Percentiles rank a stretch among this genome's conserved stretches.
These are phyloP conservation scores for Phaeosphaeriaceae sp. DNA, from an alignment of 2,329 filamentous ascomycete genomes.

Conservation along the genomic window DNA sequence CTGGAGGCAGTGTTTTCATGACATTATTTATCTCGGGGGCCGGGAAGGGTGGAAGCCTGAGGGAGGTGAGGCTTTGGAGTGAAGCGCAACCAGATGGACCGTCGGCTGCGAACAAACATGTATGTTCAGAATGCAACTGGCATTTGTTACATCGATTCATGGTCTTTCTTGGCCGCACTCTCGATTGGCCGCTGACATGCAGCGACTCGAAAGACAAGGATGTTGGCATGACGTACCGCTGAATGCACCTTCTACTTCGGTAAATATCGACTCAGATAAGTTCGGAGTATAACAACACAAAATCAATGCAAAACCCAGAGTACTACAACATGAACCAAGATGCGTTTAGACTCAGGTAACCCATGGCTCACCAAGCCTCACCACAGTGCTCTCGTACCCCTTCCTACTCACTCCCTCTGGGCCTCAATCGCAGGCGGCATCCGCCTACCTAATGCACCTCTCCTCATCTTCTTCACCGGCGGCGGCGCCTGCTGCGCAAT, in stretches of 20 bases:
- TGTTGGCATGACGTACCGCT: not conserved
- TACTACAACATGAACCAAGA: too few relatives aligned
- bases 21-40: slow-evolving; percentile 20
- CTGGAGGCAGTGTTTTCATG: slow-evolving; percentile 26
- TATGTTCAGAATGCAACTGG: too few relatives aligned
- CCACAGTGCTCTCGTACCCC: slow-evolving; percentile 5
- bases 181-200: not conserved
- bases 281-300: too few relatives aligned
- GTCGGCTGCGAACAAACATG: too few relatives aligned
- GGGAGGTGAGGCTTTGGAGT: slow-evolving; percentile 1
- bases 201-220: not conserved
- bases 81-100: not conserved
- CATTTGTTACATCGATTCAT: too few relatives aligned
- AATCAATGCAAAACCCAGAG: too few relatives aligned
- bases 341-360: slow-evolving; percentile 2
- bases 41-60: slow-evolving; percentile 13
- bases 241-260: not conserved
- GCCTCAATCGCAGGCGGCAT: slow-evolving; percentile 8
- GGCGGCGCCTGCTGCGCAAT: slow-evolving; percentile 8
- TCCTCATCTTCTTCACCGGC: slow-evolving; percentile 17
- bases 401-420: slow-evolving; percentile 8
- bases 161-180: too few relatives aligned
- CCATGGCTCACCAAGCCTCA: slow-evolving; percentile 7
- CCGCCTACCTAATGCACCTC: slow-evolving; percentile 1
- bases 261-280: not conserved